These are phyloP conservation scores for Coniferiporia weirii DNA, from an alignment of 1,284 basidiomycete genomes.

Conservation along the genomic window DNA sequence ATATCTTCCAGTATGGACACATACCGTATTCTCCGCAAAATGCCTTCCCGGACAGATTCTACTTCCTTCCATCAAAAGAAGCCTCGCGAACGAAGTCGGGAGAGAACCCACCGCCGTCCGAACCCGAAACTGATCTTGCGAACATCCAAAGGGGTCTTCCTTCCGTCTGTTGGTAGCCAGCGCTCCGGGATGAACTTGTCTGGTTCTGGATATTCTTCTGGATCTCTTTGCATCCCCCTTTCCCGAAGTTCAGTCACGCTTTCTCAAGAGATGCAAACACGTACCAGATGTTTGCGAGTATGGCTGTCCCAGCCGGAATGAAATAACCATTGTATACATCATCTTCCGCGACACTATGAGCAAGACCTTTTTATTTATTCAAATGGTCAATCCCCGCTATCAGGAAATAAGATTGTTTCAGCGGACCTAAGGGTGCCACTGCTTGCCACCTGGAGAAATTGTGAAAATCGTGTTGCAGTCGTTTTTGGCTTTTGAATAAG, in stretches of 20 bases:
- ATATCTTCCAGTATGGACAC: background rate
- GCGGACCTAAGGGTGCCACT: constrained; percentile 7
- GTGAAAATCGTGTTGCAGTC: background rate
- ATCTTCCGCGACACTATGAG: constrained; percentile 11
- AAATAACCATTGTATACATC: constrained; percentile 19
- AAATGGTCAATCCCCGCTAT: background rate
- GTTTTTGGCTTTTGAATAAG: background rate
- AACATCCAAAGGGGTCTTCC: background rate
- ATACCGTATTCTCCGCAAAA: constrained; percentile 17
- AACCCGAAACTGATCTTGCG: constrained; percentile 3
- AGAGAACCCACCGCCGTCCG: background rate
- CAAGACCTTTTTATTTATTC: background rate
- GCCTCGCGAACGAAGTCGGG: background rate
- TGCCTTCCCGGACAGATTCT: constrained; percentile 21
- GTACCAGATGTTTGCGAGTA: constrained; percentile 19
- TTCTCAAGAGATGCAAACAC: background rate
- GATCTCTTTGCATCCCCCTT: constrained; percentile 5
- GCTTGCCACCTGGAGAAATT: constrained; percentile 7
- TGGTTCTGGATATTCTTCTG: constrained; percentile 4
- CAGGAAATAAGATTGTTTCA: too few relatives aligned
- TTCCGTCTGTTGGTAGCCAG: background rate
- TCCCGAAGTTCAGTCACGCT: background rate
- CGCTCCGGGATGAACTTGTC: constrained; percentile 9
- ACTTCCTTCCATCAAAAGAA: background rate
- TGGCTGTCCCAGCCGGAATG: constrained; percentile 17